A percentile compares a stretch with the other conserved stretches of the same genome.
These are phyloP conservation scores for Calophaca sinica DNA, from an alignment of 306 rosid genomes.

Conservation along the genomic window DNA sequence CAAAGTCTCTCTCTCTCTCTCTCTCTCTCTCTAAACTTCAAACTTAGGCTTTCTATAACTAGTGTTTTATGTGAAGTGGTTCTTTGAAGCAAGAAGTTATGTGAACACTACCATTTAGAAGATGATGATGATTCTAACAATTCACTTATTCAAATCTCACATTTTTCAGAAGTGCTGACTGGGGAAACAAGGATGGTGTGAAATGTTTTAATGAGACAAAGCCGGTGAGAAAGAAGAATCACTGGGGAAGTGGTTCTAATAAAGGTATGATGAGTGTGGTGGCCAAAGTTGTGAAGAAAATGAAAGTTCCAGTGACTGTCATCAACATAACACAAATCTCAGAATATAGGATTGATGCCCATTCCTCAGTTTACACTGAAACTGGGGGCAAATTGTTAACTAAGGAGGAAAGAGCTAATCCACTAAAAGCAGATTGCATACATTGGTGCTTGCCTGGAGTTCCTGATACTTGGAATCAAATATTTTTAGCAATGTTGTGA, in stretches of 20 bases:
- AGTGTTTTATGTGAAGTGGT: not conserved
- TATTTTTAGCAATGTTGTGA: constrained; percentile 81
- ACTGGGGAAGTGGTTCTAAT: constrained; percentile 93
- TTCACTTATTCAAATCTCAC: not conserved
- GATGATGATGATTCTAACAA: not conserved
- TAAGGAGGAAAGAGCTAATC: constrained; percentile 66
- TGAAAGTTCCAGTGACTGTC: constrained; percentile 75
- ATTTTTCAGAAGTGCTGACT: constrained; percentile 54
- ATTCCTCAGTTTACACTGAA: constrained; percentile 80
- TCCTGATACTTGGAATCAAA: constrained; percentile 93
- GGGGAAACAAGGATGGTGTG: constrained; percentile 54
- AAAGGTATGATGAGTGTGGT: constrained; percentile 81
- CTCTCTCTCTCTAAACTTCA: not conserved
- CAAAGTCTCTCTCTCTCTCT: constrained; percentile 60
- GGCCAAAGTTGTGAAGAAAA: constrained; percentile 59
- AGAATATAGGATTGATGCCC: constrained; percentile 82
- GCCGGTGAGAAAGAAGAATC: constrained; percentile 71
- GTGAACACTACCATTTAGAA: too few relatives aligned
- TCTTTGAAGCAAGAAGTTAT: constrained; percentile 19
- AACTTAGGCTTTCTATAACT: not conserved
- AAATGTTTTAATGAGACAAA: constrained; percentile 62
- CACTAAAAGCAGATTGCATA: constrained; percentile 87
- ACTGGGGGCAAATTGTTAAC: constrained; percentile 70
- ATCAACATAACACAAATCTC: constrained; percentile 89
- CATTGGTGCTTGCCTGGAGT: constrained; percentile 99